A percentile compares a stretch with the other conserved stretches of the same genome.
These are phyloP conservation scores for Mycena maculata DNA, from an alignment of 768 basidiomycete genomes.

Conservation along the genomic window DNA sequence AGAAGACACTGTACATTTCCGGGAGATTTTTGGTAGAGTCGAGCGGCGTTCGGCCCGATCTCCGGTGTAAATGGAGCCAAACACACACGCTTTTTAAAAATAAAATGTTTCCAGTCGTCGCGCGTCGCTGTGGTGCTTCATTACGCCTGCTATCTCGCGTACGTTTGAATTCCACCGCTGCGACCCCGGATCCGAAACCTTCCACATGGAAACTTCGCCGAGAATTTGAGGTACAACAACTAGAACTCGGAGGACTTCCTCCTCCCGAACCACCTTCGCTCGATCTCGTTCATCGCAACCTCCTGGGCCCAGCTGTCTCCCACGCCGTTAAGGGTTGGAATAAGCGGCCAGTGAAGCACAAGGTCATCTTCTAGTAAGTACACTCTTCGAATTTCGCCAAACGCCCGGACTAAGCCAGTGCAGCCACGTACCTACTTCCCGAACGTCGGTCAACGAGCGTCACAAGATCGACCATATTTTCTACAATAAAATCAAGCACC, in stretches of 20 bases:
- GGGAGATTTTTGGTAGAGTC: not conserved
- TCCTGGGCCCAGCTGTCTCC: not conserved
- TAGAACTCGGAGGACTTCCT: not conserved
- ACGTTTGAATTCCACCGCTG: no score
- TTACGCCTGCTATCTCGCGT: no score
- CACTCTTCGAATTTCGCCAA: not conserved
- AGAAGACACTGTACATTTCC: not conserved
- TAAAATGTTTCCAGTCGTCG: no score
- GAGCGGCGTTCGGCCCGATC: no score
- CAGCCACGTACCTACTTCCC: not conserved
- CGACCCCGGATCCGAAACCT: no score
- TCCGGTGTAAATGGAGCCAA: no score
- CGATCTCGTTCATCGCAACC: not conserved
- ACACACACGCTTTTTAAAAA: no score
- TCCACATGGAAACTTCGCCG: no score
- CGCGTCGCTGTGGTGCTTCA: no score
- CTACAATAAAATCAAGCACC: not conserved
- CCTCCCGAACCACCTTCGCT: not conserved
- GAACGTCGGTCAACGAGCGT: no score
- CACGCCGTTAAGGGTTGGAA: not conserved
- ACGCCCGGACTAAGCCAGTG: not conserved
- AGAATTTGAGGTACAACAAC: not conserved
- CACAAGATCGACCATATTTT: not conserved
- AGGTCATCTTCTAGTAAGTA: not conserved
- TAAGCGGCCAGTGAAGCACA: not conserved